These are phyloP conservation scores for Lentinula sp. DNA, from an alignment of 768 basidiomycete genomes.

Conservation along the genomic window DNA sequence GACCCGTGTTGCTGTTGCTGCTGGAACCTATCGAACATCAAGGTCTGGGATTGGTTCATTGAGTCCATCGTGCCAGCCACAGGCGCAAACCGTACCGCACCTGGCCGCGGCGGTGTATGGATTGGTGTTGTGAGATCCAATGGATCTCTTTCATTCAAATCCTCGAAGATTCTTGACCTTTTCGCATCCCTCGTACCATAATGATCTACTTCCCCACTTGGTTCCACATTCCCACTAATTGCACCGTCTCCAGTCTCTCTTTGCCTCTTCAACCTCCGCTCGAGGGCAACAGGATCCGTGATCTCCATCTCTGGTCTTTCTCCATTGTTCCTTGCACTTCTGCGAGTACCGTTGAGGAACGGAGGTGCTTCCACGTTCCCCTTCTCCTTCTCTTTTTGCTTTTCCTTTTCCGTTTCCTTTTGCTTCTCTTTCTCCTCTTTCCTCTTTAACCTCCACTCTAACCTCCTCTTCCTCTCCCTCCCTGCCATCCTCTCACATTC, in stretches of 20 bases:
- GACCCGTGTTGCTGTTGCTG: background rate
- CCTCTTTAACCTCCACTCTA: constrained; percentile 64
- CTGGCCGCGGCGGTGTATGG: constrained; percentile 16
- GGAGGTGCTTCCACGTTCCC: constrained; percentile 31
- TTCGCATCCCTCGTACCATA: constrained; percentile 44
- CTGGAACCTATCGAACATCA: constrained; percentile 8
- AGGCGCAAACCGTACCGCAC: constrained; percentile 46
- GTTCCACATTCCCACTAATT: constrained; percentile 40
- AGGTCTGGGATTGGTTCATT: constrained; percentile 3
- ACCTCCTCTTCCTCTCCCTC: constrained; percentile 76
- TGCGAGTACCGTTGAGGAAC: constrained; percentile 39
- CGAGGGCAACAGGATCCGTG: constrained; percentile 70
- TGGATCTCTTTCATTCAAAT: constrained; percentile 48
- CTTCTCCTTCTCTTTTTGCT: constrained; percentile 47
- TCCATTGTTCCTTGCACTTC: constrained; percentile 73
- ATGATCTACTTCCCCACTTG: constrained; percentile 46
- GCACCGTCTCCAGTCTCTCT: constrained; percentile 46
- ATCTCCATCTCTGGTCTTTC: constrained; percentile 64
- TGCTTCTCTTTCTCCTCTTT: constrained; percentile 40
- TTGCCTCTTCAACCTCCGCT: constrained; percentile 69
- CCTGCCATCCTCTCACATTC: constrained; percentile 89
- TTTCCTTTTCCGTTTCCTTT: constrained; percentile 35
- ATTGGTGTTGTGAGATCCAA: constrained; percentile 36
- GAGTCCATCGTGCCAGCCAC: constrained; percentile 9
- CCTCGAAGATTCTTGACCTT: constrained; percentile 42